Evolutionary conservation across 371 early-diverging fungal genomes (phyloP), one percentile per base, ranked within the genome.

Genomic region (Rhizopus arrhizus): DNA sequence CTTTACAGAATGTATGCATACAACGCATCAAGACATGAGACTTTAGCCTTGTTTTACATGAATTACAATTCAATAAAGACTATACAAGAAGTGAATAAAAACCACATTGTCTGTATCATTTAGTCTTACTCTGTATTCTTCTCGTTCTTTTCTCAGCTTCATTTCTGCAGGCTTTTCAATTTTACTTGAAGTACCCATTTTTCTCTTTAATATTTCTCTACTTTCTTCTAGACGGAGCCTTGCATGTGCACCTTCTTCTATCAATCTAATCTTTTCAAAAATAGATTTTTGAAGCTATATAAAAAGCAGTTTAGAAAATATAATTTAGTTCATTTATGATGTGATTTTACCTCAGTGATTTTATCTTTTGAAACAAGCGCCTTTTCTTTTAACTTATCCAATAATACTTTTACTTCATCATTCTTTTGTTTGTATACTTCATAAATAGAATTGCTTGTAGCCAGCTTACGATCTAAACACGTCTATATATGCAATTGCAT

Each of bases 1-100:
- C 86, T 73, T 93, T 91, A 75, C 97, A 98, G 69, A 97, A 97
- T n/a, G 91, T 91, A 64, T 98, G 98, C 97, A 95, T 95, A 71
- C 98, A 98, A 40, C 90, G 83, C 43, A 82, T 45, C 5, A 98
- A 72, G 1, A 89, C 85, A 64, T 89, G 91, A 35, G 84, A 85
- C 72, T 96, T 95, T 80, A 97, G 92, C 55, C 91, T 81, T 15
- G 75, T 77, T 63, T 83, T 84, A 75, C 98, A 98, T 41, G 91
- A 83, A 15, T 89, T 85, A 69, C 98, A 98, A 68, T 93, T 95
- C 50, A 96, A 80, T 60, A 95, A 65, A 29, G 82, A 72, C 91
- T 93, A 80, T 53, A 36, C 0, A 48, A 55, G 28, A 48, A 28
- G 0, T 11, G 12, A 11, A 29, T 13, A 46, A 28, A 13, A 53